Percentiles rank a stretch among this genome's conserved stretches.
Conservation (phyloP, 169 alveolate genomes). For the Cytauxzoon felis region DNA sequence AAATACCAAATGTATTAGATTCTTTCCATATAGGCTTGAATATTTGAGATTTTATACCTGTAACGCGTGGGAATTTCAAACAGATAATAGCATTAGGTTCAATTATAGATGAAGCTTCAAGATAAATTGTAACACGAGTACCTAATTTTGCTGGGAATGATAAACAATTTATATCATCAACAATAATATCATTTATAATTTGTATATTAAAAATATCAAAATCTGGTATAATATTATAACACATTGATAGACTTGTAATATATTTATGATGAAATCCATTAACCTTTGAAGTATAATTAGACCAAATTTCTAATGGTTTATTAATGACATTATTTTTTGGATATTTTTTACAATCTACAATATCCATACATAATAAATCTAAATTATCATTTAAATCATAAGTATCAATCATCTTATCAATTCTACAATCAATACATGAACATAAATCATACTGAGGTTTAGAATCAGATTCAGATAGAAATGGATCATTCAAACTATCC, state of each 20-base stretch:
- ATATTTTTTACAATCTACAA: background rate
- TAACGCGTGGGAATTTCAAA: too few relatives aligned
- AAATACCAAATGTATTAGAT: background rate
- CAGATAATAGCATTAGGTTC: too few relatives aligned
- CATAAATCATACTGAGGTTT: too few relatives aligned
- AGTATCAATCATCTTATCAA: background rate
- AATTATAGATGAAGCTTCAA: too few relatives aligned
- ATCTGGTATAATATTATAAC: background rate
- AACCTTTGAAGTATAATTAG: background rate
- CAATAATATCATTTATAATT: background rate
- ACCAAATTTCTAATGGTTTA: background rate
- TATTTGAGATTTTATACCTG: too few relatives aligned
- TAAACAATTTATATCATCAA: slow-evolving; percentile 23
- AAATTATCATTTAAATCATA: background rate
- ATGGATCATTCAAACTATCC: too few relatives aligned
- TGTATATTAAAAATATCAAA: background rate
- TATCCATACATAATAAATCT: background rate
- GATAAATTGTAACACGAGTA: background rate
- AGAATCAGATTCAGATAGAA: too few relatives aligned
- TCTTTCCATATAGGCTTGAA: too few relatives aligned
- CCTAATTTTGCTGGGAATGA: slow-evolving; percentile 38
- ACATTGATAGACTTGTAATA: background rate
- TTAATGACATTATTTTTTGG: background rate
- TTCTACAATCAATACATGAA: background rate
- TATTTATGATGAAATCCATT: background rate